Percentiles rank a stretch among this genome's conserved stretches.
These are phyloP conservation scores for Ustilago lituana DNA, from an alignment of 1,284 basidiomycete genomes.

Conservation along the genomic window DNA sequence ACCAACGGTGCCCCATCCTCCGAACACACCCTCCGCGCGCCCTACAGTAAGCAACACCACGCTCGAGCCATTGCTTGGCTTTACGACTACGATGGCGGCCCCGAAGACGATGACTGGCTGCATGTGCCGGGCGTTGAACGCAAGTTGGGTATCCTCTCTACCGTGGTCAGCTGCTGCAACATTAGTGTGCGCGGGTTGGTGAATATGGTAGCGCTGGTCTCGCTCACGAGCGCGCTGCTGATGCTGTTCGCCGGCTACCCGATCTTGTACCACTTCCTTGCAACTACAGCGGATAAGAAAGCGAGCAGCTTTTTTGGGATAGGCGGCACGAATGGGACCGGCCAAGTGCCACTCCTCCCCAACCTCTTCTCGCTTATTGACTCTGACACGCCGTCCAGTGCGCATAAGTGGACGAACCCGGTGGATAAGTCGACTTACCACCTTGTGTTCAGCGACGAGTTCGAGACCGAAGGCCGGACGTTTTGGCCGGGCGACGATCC, in stretches of 20 bases:
- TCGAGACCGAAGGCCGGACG: conserved; percentile 74
- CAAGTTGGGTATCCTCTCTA: neutral
- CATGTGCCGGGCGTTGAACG: conserved; percentile 16
- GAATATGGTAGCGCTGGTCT: conserved; percentile 26
- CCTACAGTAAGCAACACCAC: neutral
- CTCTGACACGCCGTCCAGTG: conserved; percentile 28
- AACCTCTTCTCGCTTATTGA: conserved; percentile 30
- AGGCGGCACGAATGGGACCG: conserved; percentile 72
- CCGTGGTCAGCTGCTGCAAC: neutral
- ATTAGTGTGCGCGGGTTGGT: conserved; percentile 17
- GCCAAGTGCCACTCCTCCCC: conserved; percentile 50
- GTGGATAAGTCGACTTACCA: conserved; percentile 35
- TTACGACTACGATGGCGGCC: conserved; percentile 30
- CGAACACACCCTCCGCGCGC: neutral
- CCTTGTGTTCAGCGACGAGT: conserved; percentile 79
- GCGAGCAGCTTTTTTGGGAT: conserved; percentile 70
- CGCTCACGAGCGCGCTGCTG: conserved; percentile 23
- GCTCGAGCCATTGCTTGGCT: conserved; percentile 16
- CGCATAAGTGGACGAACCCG: conserved; percentile 23
- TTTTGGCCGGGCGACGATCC: conserved; percentile 68
- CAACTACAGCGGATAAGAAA: neutral
- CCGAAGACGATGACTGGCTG: conserved; percentile 34
- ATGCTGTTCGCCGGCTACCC: conserved; percentile 50
- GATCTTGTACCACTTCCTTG: conserved; percentile 15
- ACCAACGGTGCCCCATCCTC: neutral